Conservation (phyloP, 192 early-diverging fungal genomes). For the Umbelopsis isabellina region DNA sequence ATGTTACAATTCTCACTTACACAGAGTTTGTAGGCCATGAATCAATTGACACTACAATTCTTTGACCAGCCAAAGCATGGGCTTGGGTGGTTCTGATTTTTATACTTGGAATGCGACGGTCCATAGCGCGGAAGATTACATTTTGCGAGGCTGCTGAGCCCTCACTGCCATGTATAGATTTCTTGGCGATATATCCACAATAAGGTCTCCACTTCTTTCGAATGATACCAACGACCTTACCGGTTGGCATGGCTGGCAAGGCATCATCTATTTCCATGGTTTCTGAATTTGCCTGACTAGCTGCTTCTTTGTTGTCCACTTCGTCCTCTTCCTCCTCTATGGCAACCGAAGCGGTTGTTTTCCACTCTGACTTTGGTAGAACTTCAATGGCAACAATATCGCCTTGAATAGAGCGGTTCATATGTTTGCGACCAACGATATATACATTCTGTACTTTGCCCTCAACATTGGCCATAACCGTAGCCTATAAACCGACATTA, state of each 20-base stretch:
- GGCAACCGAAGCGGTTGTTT: slow-evolving; percentile 67
- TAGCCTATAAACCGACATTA: slow-evolving; percentile 51
- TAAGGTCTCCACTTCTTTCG: slow-evolving; percentile 93
- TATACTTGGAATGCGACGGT: slow-evolving; percentile 93
- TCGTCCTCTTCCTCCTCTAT: slow-evolving; percentile 77
- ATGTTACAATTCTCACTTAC: slow-evolving; percentile 37
- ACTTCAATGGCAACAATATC: slow-evolving; percentile 90
- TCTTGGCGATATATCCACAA: slow-evolving; percentile 88
- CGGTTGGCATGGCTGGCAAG: slow-evolving; percentile 69
- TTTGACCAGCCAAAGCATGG: slow-evolving; percentile 70
- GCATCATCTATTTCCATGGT: slow-evolving; percentile 67
- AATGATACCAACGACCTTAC: slow-evolving; percentile 89
- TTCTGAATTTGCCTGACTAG: slow-evolving; percentile 50
- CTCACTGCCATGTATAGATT: slow-evolving; percentile 60
- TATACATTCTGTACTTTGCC: slow-evolving; percentile 76
- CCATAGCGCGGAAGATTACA: slow-evolving; percentile 89
- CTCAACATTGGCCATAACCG: slow-evolving; percentile 72
- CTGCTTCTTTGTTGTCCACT: slow-evolving; percentile 41
- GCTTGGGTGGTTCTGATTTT: slow-evolving; percentile 91
- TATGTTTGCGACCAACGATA: slow-evolving; percentile 77
- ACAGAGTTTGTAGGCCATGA: slow-evolving; percentile 80
- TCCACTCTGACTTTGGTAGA: slow-evolving; percentile 87
- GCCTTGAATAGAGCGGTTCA: slow-evolving; percentile 93
- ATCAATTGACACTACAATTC: slow-evolving; percentile 95
- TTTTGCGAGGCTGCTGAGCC: slow-evolving; percentile 65